Evolutionary conservation across 306 rosid genomes (phyloP), one percentile per base, ranked within the genome.

Genomic region (Inga laurina): DNA sequence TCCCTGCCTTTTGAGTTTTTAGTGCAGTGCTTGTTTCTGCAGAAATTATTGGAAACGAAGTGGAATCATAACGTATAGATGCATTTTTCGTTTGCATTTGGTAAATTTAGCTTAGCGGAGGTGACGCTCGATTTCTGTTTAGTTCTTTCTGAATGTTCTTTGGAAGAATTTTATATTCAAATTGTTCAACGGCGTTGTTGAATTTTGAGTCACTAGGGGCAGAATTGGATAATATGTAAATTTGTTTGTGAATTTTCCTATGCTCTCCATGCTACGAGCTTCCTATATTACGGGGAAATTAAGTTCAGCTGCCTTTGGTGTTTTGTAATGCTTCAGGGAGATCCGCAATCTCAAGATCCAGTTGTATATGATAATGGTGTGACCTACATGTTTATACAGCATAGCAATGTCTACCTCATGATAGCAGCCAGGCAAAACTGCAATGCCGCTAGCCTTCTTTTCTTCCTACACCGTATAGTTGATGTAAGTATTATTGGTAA

Each of bases 371-470:
- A 97, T 72, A 89, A 90, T 77, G 99, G 99, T 59, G 95, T 94
- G 66, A 90, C 93, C 86, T 97, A 94, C 90, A 82, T 97, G 98
- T 97, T 92, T 84, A 86, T 97, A 82, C 99, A 97, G 88, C 99
- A 97, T 81, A 97, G 92, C 81, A 96, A 97, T 84, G 93, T 97
- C 68, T 97, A 87, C 91, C 88, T 97, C 81, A 92, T 97, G 97
- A 73, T 84, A 12, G 99, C 99, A 16, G 89, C 99, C 24, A 84
- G 99, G 85, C 98, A 97, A 89, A 97, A 97, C 74, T 94, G 99
- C 88, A 97, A 97, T 89, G 99, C 97, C 3, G 98, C 98, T n/a
- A 94, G 99, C 83, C 88, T 97, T 86, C 84, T 94, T 81, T 97
- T 90, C 85, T 97, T 97, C 86, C 89, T 97, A 52, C 99, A 97